Base-by-base conservation (phyloP, 495 filamentous ascomycete genomes). In the Cryomyces minteri region DNA sequence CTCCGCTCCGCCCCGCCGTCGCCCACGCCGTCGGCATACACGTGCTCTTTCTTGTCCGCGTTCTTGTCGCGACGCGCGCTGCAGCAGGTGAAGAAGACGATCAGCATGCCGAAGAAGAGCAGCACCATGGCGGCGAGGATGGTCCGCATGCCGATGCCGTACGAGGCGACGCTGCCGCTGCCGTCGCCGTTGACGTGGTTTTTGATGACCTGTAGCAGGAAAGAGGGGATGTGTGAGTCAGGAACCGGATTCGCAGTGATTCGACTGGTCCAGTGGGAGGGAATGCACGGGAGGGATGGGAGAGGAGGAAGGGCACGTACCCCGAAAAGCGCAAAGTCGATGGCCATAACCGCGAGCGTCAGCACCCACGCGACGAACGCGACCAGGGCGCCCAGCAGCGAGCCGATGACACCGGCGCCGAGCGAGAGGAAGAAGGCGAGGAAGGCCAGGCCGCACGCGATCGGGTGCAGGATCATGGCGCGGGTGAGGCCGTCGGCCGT, bases 81-180 rank as follows among this genome's bases (percentile, higher is more conserved):
- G 61, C 63, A 75, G 64, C 74, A 79, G 4, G 71, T 72, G 48
- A 77, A 67, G 51, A 77, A 67, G 11, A 77, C 66, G 18, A 76
- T 51, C 40, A 77, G 44, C 8, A 69, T 69, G 5, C 60, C 74
- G 5, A 79, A 30, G 43, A 76, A 61, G 31, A 69, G 62, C 41
- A 64, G 62, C 31, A 75, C 58, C 43, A 72, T 69, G 3, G 66
- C 58, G 7, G 58, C 72, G 4, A 76, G 55, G 2, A 61, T 53
- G 0, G 64, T 68, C 74, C 74, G 77, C 18, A 68, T 63, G 6
- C 63, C 74, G 12, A 55, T 41, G 31, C 64, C 60, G 55, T 61
- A 77, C 5, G 55, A 47, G 5, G 71, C 74, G 31, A 49, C 40
- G 34, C 48, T 54, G 44, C 56, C 63, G 32, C 40, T 50, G 1